These are phyloP conservation scores for Fonsecaea pugnacius DNA, from an alignment of 2,329 filamentous ascomycete genomes.

Conservation along the genomic window DNA sequence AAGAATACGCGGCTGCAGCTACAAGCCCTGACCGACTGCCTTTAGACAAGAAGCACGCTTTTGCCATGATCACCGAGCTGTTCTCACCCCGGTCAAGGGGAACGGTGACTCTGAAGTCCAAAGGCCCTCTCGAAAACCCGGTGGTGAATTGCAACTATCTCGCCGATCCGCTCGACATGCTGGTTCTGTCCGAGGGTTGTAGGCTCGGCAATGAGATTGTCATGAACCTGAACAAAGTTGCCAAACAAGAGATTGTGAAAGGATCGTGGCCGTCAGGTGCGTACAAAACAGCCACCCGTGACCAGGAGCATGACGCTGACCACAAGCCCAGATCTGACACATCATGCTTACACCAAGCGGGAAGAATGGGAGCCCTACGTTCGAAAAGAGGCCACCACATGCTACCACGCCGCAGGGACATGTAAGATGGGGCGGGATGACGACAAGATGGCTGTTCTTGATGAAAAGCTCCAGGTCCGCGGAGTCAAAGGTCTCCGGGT, in stretches of 20 bases:
- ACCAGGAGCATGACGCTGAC: constrained; percentile 8
- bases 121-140: constrained; percentile 58
- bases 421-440: constrained; percentile 59
- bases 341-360: constrained; percentile 58
- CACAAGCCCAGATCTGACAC: constrained; percentile 46
- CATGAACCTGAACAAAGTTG: constrained; percentile 60
- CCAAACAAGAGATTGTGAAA: constrained; percentile 63
- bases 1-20: neutral
- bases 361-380: constrained; percentile 65
- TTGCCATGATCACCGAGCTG: constrained; percentile 63
- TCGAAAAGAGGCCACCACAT: constrained; percentile 64
- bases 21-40: neutral
- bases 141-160: constrained; percentile 64
- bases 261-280: constrained; percentile 60
- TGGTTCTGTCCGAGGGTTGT: constrained; percentile 64
- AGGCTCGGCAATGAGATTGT: constrained; percentile 65
- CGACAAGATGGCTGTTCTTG: constrained; percentile 58
- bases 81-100: constrained; percentile 64
- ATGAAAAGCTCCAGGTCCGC: constrained; percentile 58
- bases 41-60: constrained; percentile 57
- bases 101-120: constrained; percentile 56
- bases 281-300: neutral
- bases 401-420: constrained; percentile 63
- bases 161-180: constrained; percentile 60
- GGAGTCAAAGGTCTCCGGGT: constrained; percentile 61